Conservation (phyloP, 140 eudicot species). For the Anethum foeniculum region DNA sequence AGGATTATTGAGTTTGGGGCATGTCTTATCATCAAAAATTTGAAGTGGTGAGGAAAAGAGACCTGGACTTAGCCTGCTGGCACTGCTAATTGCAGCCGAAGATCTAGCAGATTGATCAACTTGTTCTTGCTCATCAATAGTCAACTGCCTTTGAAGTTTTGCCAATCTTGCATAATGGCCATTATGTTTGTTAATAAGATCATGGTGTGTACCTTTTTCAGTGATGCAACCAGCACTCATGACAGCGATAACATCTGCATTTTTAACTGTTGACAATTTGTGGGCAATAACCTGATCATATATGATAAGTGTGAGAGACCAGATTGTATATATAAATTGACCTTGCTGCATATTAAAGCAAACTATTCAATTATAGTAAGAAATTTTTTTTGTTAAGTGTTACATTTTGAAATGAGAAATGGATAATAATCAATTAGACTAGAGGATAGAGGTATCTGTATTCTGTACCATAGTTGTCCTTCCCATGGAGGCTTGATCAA, state of each 20-base stretch:
- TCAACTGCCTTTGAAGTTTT: slow-evolving; percentile 67
- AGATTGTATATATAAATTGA: not conserved
- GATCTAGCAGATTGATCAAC: slow-evolving; percentile 25
- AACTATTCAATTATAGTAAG: not conserved
- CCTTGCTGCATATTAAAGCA: not conserved
- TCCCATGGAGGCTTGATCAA: slow-evolving; percentile 92
- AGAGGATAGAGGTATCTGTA: slow-evolving; percentile 6
- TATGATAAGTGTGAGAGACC: slow-evolving; percentile 8
- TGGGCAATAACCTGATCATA: slow-evolving; percentile 78
- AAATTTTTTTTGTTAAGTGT: not conserved
- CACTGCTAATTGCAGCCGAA: slow-evolving; percentile 62
- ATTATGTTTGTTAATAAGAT: slow-evolving; percentile 38
- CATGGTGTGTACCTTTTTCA: slow-evolving; percentile 71
- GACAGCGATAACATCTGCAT: slow-evolving; percentile 79
- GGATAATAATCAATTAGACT: not conserved
- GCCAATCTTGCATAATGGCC: slow-evolving; percentile 70
- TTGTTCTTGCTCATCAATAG: slow-evolving; percentile 47
- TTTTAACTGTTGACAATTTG: slow-evolving; percentile 72
- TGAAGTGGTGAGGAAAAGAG: slow-evolving; percentile 43
- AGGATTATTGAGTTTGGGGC: slow-evolving; percentile 25
- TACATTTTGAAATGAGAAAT: not conserved
- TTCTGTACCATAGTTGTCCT: slow-evolving; percentile 77
- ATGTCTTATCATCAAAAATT: not conserved
- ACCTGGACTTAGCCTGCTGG: slow-evolving; percentile 55
- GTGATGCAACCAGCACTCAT: slow-evolving; percentile 52